A percentile compares a stretch with the other conserved stretches of the same genome.
Conservation (phyloP, 1,139 yeast species). For the Candida sp. region DNA sequence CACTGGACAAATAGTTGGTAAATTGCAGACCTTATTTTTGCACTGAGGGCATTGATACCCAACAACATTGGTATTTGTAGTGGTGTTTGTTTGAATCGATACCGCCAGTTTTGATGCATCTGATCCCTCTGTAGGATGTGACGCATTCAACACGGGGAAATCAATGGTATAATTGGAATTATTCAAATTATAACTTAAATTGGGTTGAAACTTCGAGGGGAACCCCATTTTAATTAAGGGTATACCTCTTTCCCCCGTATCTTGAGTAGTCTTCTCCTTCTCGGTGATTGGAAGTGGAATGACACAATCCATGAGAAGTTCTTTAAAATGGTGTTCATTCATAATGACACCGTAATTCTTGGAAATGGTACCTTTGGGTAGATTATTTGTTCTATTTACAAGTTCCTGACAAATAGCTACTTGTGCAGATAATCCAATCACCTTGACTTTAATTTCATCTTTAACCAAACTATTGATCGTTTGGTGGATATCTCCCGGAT, state of each 20-base stretch:
- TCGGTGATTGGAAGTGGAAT: constrained; percentile 76
- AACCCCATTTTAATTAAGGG: constrained; percentile 97
- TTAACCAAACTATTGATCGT: constrained; percentile 71
- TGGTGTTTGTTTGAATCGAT: constrained; percentile 19
- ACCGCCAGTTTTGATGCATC: constrained; percentile 26
- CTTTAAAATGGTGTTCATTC: constrained; percentile 85
- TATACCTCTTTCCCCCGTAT: constrained; percentile 41
- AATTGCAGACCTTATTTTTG: constrained; percentile 74
- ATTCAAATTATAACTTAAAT: constrained; percentile 25
- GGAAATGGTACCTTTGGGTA: constrained; percentile 21
- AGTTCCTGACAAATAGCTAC: constrained; percentile 92
- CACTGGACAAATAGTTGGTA: constrained; percentile 93
- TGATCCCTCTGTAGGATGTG: constrained; percentile 54
- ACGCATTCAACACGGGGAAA: constrained; percentile 78
- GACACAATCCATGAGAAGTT: constrained; percentile 84
- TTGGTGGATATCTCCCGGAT: constrained; percentile 92
- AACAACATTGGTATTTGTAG: constrained; percentile 12
- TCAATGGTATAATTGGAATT: constrained; percentile 26
- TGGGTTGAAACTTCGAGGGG: constrained; percentile 57
- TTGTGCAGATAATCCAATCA: constrained; percentile 92
- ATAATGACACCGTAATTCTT: constrained; percentile 71
- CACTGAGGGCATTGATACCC: constrained; percentile 89
- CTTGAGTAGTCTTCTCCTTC: constrained; percentile 25
- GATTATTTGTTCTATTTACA: constrained; percentile 72
- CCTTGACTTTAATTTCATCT: constrained; percentile 77